These are phyloP conservation scores for Boletus rubescentipes DNA, from an alignment of 768 basidiomycete genomes.

Conservation along the genomic window DNA sequence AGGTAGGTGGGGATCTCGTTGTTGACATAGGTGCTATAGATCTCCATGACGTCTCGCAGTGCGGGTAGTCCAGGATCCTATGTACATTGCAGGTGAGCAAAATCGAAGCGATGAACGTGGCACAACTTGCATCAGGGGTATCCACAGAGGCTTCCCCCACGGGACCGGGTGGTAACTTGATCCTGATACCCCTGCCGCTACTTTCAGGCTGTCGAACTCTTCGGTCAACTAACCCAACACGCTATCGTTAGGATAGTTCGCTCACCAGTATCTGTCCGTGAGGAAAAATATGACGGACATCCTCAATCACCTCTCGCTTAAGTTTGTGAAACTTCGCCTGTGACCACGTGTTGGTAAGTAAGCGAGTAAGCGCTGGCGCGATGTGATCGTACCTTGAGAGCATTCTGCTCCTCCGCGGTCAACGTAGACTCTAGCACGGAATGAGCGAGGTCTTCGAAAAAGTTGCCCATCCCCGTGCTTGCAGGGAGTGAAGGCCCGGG, in stretches of 20 bases:
- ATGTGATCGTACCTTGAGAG: slow-evolving; percentile 19
- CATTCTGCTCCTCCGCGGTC: slow-evolving; percentile 23
- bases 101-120: not conserved
- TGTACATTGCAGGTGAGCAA: not conserved
- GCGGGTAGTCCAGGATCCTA: slow-evolving; percentile 17
- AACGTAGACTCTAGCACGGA: slow-evolving; percentile 19
- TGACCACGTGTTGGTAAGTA: not conserved
- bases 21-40: slow-evolving; percentile 24
- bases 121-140: slow-evolving; percentile 10
- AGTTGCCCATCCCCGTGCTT: slow-evolving; percentile 24
- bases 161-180: slow-evolving; percentile 21
- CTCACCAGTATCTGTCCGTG: slow-evolving; percentile 31
- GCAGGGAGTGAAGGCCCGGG: not conserved
- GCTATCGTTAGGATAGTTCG: not conserved
- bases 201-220: slow-evolving; percentile 18
- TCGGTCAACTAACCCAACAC: not conserved
- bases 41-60: slow-evolving; percentile 26
- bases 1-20: slow-evolving; percentile 32
- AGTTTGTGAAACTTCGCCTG: slow-evolving; percentile 32
- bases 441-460: slow-evolving; percentile 30
- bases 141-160: not conserved
- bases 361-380: not conserved
- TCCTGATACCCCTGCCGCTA: slow-evolving; percentile 22
- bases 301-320: slow-evolving; percentile 29
- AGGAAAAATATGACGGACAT: slow-evolving; percentile 27